These are phyloP conservation scores for Adansonia madagascariensis DNA, from an alignment of 441 rosid species.

Conservation along the genomic window DNA sequence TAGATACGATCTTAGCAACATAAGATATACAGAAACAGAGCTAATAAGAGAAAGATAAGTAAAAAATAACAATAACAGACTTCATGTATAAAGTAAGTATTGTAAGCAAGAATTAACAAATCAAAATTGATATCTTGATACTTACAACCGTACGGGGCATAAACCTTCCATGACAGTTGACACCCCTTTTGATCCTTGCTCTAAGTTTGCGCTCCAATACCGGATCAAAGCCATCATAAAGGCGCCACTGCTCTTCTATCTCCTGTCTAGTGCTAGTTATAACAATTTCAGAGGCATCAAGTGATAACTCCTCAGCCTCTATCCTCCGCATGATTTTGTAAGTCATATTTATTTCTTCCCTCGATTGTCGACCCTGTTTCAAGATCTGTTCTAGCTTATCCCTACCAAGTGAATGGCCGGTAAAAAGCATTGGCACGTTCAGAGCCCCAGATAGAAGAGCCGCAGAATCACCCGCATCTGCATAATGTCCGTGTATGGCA, in stretches of 20 bases:
- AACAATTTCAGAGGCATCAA: slow-evolving; percentile 87
- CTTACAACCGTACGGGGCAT: slow-evolving; percentile 95
- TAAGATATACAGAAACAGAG: neutral
- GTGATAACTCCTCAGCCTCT: slow-evolving; percentile 86
- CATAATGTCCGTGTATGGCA: slow-evolving; percentile 95
- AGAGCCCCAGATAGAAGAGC: slow-evolving; percentile 93
- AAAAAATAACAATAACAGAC: neutral
- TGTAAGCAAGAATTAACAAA: neutral
- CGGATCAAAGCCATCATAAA: slow-evolving; percentile 92
- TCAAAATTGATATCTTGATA: slow-evolving; percentile 28
- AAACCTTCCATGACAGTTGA: slow-evolving; percentile 86
- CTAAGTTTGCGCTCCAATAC: slow-evolving; percentile 76
- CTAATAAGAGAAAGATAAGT: slow-evolving; percentile 14
- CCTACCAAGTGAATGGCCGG: slow-evolving; percentile 95
- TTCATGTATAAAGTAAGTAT: neutral
- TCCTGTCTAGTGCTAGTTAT: slow-evolving; percentile 93
- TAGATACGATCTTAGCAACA: slow-evolving; percentile 33
- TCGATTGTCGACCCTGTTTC: slow-evolving; percentile 78
- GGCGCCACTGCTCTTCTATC: slow-evolving; percentile 94
- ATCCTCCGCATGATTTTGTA: slow-evolving; percentile 92
- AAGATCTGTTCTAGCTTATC: slow-evolving; percentile 89
- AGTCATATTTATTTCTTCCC: slow-evolving; percentile 76
- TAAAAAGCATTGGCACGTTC: slow-evolving; percentile 95
- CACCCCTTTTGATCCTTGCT: slow-evolving; percentile 84
- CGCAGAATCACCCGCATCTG: slow-evolving; percentile 94